Conservation (phyloP, 352 stramenopile species). For the Pythium angustatum region DNA sequence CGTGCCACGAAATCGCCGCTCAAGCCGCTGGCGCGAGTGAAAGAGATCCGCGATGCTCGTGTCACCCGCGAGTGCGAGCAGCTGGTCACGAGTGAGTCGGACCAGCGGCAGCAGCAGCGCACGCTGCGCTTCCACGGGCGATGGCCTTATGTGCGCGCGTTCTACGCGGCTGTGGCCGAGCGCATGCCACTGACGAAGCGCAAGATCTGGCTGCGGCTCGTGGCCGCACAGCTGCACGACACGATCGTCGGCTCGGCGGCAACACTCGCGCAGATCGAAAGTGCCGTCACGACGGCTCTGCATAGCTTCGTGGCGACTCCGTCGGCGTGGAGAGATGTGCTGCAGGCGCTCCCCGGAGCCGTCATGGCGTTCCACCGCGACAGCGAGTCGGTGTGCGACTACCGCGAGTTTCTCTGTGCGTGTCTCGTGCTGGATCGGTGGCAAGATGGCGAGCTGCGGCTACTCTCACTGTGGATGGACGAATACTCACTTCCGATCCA, state of each 20-base stretch:
- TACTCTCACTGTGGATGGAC: constrained; percentile 56
- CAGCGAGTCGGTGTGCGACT: constrained; percentile 33
- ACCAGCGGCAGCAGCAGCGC: constrained; percentile 41
- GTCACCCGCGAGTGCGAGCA: constrained; percentile 25
- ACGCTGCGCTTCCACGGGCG: constrained; percentile 39
- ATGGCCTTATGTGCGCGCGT: constrained; percentile 45
- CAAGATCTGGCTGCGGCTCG: constrained; percentile 23
- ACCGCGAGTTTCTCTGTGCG: constrained; percentile 47
- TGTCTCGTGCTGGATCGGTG: constrained; percentile 55
- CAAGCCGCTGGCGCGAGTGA: constrained; percentile 29
- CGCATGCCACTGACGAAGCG: constrained; percentile 12
- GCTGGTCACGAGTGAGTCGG: constrained; percentile 18
- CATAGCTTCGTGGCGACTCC: constrained; percentile 12
- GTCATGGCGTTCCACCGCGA: constrained; percentile 41
- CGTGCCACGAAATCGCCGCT: constrained; percentile 5
- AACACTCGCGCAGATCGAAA: constrained; percentile 45
- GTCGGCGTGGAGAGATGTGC: constrained; percentile 22
- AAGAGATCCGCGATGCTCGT: constrained; percentile 42
- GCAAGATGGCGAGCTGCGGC: constrained; percentile 42
- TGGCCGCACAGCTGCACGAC: constrained; percentile 22
- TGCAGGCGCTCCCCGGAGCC: constrained; percentile 26
- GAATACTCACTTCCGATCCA: constrained; percentile 39
- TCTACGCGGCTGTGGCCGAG: constrained; percentile 50
- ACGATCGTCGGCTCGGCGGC: constrained; percentile 21
- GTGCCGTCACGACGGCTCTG: constrained; percentile 33